A percentile compares a stretch with the other conserved stretches of the same genome.
Evolutionary conservation across 306 rosid species (phyloP).

Genomic region (Quercus dentata): DNA sequence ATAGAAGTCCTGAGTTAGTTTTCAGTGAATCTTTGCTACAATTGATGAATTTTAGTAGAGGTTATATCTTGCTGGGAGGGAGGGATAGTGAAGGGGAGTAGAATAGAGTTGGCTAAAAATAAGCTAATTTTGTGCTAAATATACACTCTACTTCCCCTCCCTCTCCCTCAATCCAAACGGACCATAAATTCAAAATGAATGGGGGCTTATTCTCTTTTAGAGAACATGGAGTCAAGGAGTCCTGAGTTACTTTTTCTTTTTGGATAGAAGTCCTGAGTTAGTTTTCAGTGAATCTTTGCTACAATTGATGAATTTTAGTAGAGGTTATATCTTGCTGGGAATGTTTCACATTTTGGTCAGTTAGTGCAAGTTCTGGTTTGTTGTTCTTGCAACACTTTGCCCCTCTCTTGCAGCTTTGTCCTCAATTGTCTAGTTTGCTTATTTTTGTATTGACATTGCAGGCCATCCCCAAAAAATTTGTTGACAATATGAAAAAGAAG

Average conservation of each 20-base stretch:
- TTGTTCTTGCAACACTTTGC: not conserved
- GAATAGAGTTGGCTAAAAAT: no score
- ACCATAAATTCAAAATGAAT: no score
- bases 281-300: not conserved
- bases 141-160: no score
- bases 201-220: no score
- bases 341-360: not conserved
- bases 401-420: not conserved
- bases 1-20: no score
- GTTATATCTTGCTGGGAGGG: not conserved
- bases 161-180: no score
- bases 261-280: no score
- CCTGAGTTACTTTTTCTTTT: no score
- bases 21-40: not conserved
- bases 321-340: not conserved
- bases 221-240: no score
- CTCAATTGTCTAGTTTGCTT: not conserved
- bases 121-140: no score
- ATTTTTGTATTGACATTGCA: conserved; percentile 22
- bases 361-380: not conserved
- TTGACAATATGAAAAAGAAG: conserved; percentile 45
- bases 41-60: not conserved
- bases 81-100: no score
- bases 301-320: not conserved
- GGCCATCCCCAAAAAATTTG: conserved; percentile 62